A percentile compares a stretch with the other conserved stretches of the same genome.
Evolutionary conservation across 1,139 yeast species (phyloP).

Genomic region (Pichia sp.): DNA sequence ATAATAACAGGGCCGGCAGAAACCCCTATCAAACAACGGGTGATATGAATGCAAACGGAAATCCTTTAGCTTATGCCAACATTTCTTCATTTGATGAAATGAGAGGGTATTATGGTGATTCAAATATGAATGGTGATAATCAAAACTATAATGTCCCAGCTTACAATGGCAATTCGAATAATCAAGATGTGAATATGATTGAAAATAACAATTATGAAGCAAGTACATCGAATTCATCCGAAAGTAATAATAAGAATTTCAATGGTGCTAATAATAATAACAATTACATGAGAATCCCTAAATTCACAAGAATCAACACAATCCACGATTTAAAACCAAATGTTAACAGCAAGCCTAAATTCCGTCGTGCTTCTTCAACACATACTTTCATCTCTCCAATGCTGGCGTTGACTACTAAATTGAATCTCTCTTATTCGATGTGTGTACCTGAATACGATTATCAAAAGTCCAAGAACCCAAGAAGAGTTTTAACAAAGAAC

Average conservation of each 20-base stretch:
- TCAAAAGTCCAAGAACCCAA: conserved; percentile 83
- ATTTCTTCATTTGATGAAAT: not conserved
- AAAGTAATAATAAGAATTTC: no score
- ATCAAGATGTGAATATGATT: not conserved
- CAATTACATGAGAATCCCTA: conserved; percentile 29
- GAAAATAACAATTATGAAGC: no score
- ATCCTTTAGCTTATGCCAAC: conserved; percentile 22
- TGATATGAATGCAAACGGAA: no score
- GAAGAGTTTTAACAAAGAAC: conserved; percentile 90
- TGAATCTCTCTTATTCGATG: conserved; percentile 78
- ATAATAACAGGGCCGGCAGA: conserved; percentile 14
- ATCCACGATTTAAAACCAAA: conserved; percentile 62
- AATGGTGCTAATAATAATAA: not conserved
- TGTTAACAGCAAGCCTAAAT: conserved; percentile 65
- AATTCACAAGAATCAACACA: conserved; percentile 41
- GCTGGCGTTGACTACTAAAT: conserved; percentile 72
- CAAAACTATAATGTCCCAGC: no score
- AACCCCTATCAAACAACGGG: not conserved
- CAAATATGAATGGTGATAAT: no score
- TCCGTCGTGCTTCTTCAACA: conserved; percentile 76
- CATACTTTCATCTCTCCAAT: conserved; percentile 78
- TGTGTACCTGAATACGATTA: conserved; percentile 90
- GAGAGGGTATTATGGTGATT: no score
- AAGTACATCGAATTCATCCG: no score
- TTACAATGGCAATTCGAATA: not conserved